Evolutionary conservation across 805 yeast genomes (phyloP), one percentile per base, ranked within the genome.

Genomic region (Saitoella complicata): DNA sequence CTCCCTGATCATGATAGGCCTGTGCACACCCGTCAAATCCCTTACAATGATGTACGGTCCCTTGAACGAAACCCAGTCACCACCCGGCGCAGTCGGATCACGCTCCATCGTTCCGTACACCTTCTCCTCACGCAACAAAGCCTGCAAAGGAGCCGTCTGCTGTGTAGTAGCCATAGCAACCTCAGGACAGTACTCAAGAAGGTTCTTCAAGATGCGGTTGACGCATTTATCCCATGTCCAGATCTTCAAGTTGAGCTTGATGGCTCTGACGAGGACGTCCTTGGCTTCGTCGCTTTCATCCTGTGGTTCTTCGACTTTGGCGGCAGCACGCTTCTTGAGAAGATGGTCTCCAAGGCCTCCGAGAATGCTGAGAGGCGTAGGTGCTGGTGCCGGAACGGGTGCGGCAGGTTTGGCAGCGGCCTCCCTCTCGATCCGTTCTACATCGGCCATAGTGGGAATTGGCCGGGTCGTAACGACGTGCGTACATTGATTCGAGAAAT

Each of bases 71-170:
- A 79, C 78, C 55, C 80, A 73, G 58, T 88, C 95, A 53, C 83
- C 94, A 46, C 95, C 68, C 51, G 72, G 76, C 1, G 93, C 91
- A 49, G 69, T 72, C 8, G 93, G 91, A 58, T 87, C 95, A 51
- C 94, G 73, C 59, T 87, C 96, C 35, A 80, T 72, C 0, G 94
- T 81, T 8, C 95, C 96, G 58, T 75, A 77, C 9, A 83, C 62
- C 55, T 83, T 83, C 57, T 91, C 98, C 56, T 84, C 86, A 50
- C 78, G 76, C 53, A 88, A 69, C 50, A 88, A 67, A 41, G 78
- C 73, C 3, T 79, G 71, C 40, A 56, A 45, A 32, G 21, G 21
- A 21, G 21, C 21, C 21, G 21, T 21, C 21, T 51, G 49, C 32
- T 44, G 43, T 38, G 45, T 44, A 10, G 51, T 31, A 5, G 46